Evolutionary conservation across 192 early-diverging fungal genomes (phyloP).

Genomic region (Lunasporangiospora selenospora): DNA sequence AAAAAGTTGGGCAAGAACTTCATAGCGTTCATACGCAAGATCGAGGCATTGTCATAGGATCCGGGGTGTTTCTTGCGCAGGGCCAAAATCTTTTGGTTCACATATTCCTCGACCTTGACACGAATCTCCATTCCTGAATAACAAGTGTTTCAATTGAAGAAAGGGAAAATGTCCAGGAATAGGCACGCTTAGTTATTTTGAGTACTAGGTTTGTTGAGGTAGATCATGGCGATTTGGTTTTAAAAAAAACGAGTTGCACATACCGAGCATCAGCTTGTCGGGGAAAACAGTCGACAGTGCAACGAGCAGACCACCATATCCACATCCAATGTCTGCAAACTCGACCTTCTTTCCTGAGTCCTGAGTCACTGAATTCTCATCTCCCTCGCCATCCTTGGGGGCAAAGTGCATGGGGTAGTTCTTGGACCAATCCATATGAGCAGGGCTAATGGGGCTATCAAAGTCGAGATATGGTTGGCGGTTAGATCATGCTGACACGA

Average conservation of each 20-base stretch:
- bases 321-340: constrained; percentile 98
- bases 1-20: constrained; percentile 99
- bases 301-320: constrained; percentile 93
- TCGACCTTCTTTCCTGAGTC: constrained; percentile 72
- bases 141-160: not conserved
- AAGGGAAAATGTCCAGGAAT: not conserved
- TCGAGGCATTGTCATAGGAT: constrained; percentile 95
- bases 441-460: constrained; percentile 75
- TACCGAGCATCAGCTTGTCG: constrained; percentile 88
- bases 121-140: constrained; percentile 96
- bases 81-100: constrained; percentile 88
- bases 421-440: constrained; percentile 87
- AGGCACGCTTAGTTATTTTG: not conserved
- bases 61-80: constrained; percentile 74
- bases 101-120: constrained; percentile 93
- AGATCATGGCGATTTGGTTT: not conserved
- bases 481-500: too few relatives aligned
- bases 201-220: not conserved
- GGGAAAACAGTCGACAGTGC: constrained; percentile 93
- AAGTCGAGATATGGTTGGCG: too few relatives aligned
- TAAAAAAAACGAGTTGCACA: not conserved
- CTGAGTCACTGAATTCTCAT: constrained; percentile 19
- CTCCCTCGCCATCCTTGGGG: constrained; percentile 38
- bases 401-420: constrained; percentile 80
- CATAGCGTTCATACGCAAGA: constrained; percentile 99